Evolutionary conservation across 768 basidiomycete species (phyloP), one percentile per base, ranked within the genome.

Genomic region (Amanita muscaria): DNA sequence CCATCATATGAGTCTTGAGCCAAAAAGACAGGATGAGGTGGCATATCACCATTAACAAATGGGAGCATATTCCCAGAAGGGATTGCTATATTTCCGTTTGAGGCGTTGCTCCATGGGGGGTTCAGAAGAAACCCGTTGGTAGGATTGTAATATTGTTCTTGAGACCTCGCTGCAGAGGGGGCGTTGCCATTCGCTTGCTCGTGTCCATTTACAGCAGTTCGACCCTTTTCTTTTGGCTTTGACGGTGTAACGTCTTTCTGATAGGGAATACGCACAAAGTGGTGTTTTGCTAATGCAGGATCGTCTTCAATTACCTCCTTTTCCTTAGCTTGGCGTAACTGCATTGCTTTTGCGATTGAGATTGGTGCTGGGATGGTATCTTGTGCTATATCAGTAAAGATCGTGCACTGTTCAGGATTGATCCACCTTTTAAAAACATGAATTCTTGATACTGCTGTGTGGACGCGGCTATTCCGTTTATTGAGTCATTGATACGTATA

Each of bases 351-450:
- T 3, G 63, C 56, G 19, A 86, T 64, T 11, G 78, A 58, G 5
- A 84, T 64, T 3, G 83, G 77, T 30, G 64, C 59, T 9, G 85
- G 85, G 12, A 88, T 77, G 8, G 76, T 81, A 49, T 84, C 85
- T 88, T 53, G 25, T 37, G 14, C 14, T 23, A 27, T 22, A 59
- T 24, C 46, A 47, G 18, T 19, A 21, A 14, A 23, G 32, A 23
- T 25, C 29, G 10, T 19, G 32, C 24, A 5, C 29, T 18, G 39
- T 34, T 7, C 35, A 23, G 21, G 12, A 10, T 23, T 3, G 21
- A 32, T 60, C 39, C 51, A 80, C 84, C 83, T 62, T 68, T 64
- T n/a, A 87, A 73, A 51, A 85, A 84, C 70, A 73, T 75, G 51
- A 83, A 81, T 53, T 84, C 80, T 56, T 78, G 76, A 50, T 78